phyloP scores from a whole-genome alignment of 345 rosid species.

The Garcia nutans region DNA sequence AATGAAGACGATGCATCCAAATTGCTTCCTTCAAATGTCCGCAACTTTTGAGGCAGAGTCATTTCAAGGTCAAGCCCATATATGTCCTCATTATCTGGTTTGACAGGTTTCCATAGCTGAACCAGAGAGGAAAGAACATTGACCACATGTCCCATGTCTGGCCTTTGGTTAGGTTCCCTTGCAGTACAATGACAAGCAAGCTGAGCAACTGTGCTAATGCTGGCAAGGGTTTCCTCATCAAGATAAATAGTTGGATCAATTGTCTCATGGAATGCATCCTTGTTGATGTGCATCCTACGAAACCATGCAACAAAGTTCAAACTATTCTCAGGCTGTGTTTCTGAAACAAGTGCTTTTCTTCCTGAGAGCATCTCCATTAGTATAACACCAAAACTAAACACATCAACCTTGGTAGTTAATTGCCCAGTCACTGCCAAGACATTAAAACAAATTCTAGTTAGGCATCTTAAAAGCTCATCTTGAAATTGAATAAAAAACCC shows the following conservation, averaged over 20 bases:
- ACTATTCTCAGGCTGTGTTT: constrained; percentile 57
- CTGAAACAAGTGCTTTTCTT: constrained; percentile 59
- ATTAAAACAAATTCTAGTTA: neutral
- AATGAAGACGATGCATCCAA: constrained; percentile 49
- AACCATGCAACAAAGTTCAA: constrained; percentile 71
- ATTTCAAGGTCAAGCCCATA: constrained; percentile 66
- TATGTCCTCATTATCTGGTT: constrained; percentile 52
- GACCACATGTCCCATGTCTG: constrained; percentile 74
- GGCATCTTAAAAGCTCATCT: neutral
- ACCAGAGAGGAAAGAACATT: constrained; percentile 61
- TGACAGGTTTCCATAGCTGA: constrained; percentile 60
- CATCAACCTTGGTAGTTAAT: constrained; percentile 82
- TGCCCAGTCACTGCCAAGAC: constrained; percentile 69
- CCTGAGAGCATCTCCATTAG: constrained; percentile 80
- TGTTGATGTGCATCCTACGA: constrained; percentile 56
- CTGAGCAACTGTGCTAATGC: constrained; percentile 60
- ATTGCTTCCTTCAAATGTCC: constrained; percentile 56
- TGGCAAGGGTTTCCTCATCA: constrained; percentile 51
- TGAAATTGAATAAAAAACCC: neutral
- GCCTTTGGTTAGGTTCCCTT: constrained; percentile 71
- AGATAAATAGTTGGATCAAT: constrained; percentile 51
- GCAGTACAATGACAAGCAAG: constrained; percentile 64
- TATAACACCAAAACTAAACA: constrained; percentile 83
- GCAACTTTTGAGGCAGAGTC: constrained; percentile 79
- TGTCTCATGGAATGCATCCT: constrained; percentile 42